Conservation (phyloP, 495 filamentous ascomycete species). For the Penicillium crystallinum region DNA sequence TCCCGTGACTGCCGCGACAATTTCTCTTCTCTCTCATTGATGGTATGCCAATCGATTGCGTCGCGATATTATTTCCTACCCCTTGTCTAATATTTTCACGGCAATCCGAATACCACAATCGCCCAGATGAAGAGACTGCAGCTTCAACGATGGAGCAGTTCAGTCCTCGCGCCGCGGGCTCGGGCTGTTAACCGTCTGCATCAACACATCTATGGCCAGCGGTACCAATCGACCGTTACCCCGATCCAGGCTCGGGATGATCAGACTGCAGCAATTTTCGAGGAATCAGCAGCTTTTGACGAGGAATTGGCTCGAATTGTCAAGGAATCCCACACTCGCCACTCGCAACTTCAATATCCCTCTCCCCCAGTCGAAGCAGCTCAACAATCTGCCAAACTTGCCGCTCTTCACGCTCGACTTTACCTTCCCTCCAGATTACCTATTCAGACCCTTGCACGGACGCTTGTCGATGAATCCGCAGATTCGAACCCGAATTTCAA, state of each 20-base stretch:
- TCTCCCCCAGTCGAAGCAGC: constrained; percentile 67
- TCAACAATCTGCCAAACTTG: constrained; percentile 78
- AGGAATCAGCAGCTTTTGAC: constrained; percentile 7
- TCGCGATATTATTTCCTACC: constrained; percentile 12
- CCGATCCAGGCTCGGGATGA: constrained; percentile 18
- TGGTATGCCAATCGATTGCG: constrained; percentile 13
- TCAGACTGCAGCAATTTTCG: constrained; percentile 8
- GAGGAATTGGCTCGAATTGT: constrained; percentile 13
- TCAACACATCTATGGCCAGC: constrained; percentile 36
- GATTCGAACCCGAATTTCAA: constrained; percentile 72
- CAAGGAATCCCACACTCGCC: constrained; percentile 15
- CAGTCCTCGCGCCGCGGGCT: constrained; percentile 56
- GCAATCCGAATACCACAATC: constrained; percentile 12
- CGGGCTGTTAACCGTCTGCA: constrained; percentile 46
- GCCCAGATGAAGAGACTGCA: constrained; percentile 65
- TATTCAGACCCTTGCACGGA: constrained; percentile 76
- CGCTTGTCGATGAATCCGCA: constrained; percentile 78
- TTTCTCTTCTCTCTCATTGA: constrained; percentile 41
- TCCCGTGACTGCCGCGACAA: constrained; percentile 44
- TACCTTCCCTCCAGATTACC: constrained; percentile 76
- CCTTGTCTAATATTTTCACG: constrained; percentile 12
- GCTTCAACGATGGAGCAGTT: constrained; percentile 64
- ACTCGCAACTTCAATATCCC: constrained; percentile 41
- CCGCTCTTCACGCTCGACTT: constrained; percentile 88
- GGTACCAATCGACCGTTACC: constrained; percentile 39